A percentile compares a stretch with the other conserved stretches of the same genome.
These are phyloP conservation scores for Pisolithus albus DNA, from an alignment of 768 basidiomycete genomes.

Conservation along the genomic window DNA sequence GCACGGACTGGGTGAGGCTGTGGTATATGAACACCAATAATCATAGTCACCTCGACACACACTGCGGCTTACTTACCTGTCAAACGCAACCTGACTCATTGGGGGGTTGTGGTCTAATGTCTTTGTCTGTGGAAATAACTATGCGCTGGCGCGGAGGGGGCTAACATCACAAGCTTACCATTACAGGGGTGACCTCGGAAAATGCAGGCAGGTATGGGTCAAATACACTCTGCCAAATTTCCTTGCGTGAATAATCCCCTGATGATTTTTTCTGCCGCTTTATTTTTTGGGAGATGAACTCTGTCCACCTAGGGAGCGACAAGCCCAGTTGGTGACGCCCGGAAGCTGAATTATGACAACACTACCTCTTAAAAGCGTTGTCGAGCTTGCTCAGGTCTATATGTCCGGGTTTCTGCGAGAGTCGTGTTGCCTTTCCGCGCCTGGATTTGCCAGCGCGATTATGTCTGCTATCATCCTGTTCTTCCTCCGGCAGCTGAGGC, in stretches of 20 bases:
- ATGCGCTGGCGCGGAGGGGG: neutral
- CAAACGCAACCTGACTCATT: conserved; percentile 69
- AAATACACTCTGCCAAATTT: conserved; percentile 77
- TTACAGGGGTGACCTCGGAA: conserved; percentile 14
- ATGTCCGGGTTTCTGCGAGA: conserved; percentile 44
- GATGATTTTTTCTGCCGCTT: conserved; percentile 69
- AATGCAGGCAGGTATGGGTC: conserved; percentile 48
- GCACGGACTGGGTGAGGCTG: conserved; percentile 60
- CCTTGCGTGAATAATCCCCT: conserved; percentile 55
- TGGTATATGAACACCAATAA: conserved; percentile 7
- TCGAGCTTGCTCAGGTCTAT: conserved; percentile 79
- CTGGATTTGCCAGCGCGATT: conserved; percentile 20
- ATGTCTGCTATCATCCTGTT: conserved; percentile 29
- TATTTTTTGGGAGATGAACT: conserved; percentile 79
- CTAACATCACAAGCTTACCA: conserved; percentile 12
- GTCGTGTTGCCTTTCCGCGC: conserved; percentile 24
- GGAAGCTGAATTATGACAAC: neutral
- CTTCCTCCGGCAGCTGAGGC: conserved; percentile 38
- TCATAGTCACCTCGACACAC: neutral
- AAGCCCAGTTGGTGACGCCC: neutral
- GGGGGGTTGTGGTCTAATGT: conserved; percentile 76
- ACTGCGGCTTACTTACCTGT: conserved; percentile 48
- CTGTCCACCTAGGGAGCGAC: conserved; percentile 58
- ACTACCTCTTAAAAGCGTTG: conserved; percentile 74
- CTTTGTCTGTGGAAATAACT: conserved; percentile 43